Conservation (phyloP, 2,329 filamentous ascomycete genomes). For the Stagonosporopsis vannaccii region DNA sequence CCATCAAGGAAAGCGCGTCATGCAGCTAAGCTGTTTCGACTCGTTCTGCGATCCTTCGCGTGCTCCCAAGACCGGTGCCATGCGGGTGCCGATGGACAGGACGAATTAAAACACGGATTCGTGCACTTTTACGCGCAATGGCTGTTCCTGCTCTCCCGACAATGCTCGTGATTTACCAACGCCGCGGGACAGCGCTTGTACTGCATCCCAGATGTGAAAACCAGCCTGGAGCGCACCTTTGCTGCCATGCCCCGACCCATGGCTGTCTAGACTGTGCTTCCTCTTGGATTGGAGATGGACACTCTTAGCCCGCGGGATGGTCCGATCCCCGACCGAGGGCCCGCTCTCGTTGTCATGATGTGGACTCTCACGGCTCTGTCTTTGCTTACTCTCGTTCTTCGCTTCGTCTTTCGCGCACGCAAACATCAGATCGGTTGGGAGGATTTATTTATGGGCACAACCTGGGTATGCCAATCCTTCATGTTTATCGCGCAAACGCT, state of each 20-base stretch:
- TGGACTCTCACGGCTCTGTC: conserved; percentile 4
- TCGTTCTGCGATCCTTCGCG: neutral
- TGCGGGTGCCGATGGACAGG: neutral
- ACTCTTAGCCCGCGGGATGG: neutral
- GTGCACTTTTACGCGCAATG: neutral
- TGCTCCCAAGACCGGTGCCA: neutral
- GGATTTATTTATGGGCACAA: conserved; percentile 6
- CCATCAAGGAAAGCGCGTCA: neutral
- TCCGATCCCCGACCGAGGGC: conserved; percentile 7
- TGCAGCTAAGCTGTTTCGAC: neutral
- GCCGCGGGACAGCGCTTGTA: neutral
- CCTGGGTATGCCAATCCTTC: neutral
- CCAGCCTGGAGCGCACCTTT: neutral
- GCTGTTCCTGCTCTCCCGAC: neutral
- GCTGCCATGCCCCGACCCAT: neutral
- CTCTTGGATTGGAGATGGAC: conserved; percentile 1
- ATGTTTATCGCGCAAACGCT: neutral
- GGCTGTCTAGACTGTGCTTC: neutral
- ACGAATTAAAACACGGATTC: neutral
- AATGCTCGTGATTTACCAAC: neutral
- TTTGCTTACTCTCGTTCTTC: neutral
- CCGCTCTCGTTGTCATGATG: conserved; percentile 10
- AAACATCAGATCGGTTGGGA: conserved; percentile 5
- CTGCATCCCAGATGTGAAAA: neutral
- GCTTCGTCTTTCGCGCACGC: conserved; percentile 2